Evolutionary conservation across 164 flowering plant genomes (phyloP), one percentile per base, ranked within the genome.

Genomic region (Houttuynia cordata): DNA sequence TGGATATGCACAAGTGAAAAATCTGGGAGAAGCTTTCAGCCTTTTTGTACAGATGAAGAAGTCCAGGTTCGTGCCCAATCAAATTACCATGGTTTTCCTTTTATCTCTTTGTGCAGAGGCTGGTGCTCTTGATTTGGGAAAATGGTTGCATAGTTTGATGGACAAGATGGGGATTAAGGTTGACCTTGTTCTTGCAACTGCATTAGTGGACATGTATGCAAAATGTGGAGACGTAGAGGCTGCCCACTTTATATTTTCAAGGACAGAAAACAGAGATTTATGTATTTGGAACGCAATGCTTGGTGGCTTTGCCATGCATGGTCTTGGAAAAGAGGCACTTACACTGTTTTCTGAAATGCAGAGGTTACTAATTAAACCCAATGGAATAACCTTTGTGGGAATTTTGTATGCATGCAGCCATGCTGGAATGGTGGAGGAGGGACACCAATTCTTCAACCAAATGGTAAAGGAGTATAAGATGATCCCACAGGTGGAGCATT

Each of bases 251-350:
- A 42, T 81, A 51, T 84, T 81, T 58, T 22, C 45, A 10, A 70
- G 62, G 58, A 68, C 81, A 34, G 61, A 19, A 8, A 56, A 62
- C 59, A 71, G 76, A 64, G 86, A 81, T 49, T 67, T 72, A 13
- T 67, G 78, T 63, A 69, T 80, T 76, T 80, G 84, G 84, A 81
- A 80, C 70, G 75, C 84, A 17, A 81, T 84, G 81, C 63, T 84
- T 30, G 15, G 70, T 64, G 84, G 83, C 52, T 73, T 76, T 37
- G 84, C 77, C 23, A 78, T 75, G 76, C 83, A 84, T 63, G 89
- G 89, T n/a, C 71, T 37, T 58, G 84, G 81, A 18, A 68, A 70
- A 56, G 72, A 81, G 62, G 80, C 80, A 18, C 49, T 84, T 64
- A 57, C 75, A 49, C 77, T 84, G 59, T 76, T 81, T 67, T 58